Base-by-base conservation (phyloP, 345 rosid species). In the Citrus mangshanensis region DNA sequence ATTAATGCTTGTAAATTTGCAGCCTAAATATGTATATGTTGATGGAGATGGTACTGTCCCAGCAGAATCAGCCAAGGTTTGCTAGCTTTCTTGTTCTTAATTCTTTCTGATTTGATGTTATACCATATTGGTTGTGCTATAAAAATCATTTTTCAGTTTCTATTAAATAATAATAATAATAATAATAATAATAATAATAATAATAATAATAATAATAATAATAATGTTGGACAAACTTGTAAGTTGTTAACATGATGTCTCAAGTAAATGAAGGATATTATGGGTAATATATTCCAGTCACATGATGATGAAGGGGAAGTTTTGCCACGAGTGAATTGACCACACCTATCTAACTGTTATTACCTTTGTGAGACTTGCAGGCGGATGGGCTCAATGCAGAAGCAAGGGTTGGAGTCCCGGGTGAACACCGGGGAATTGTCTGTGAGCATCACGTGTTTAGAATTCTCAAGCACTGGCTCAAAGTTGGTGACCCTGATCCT, bases 31-130 rank as follows among this genome's bases (percentile, higher is more conserved):
- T 84, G 87, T 92, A 76, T 93, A 91, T 40, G 90, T 93, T 65
- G 97, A 95, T 74, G 98, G 99, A 34, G 99, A 93, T 82, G 99
- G 99, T 68, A 95, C 99, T 78, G 99, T 95, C 82, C 98, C 99
- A 7, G 79, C 86, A 14, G 95, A 95, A 84, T 93, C 99, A 70
- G 90, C 98, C 55, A 91, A 86, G 97, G 99, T 95, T 82, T 80
- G 89, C 73, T 76, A 55, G 24, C 68, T 46, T 58, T 63, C 19
- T 16, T 12, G 59, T 71, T 24, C 59, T 14, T 8, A 4, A 32
- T 55, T 42, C 54, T 51, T 70, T 28, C 30, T 60, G 62, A 66
- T 66, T 14, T 68, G 69, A 27, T 42, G 38, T 13, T 18, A 24
- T 34, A 9, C 51, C 51, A 46, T 46, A 13, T 46, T 13, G 51